Evolutionary conservation across 352 stramenopile genomes (phyloP).

Genomic region (Globisporangium recalcitrans): DNA sequence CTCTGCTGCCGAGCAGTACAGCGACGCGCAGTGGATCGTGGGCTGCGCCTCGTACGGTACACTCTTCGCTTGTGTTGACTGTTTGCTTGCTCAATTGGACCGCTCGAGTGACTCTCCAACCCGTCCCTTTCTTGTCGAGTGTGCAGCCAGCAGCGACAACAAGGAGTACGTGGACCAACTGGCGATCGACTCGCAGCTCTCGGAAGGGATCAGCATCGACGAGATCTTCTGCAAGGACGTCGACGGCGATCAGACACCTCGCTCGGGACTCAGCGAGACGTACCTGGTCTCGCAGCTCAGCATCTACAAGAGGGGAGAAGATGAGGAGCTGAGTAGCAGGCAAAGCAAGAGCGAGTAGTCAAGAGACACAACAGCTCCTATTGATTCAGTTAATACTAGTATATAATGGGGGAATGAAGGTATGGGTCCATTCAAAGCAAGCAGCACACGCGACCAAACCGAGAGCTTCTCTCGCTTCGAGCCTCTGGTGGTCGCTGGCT

Average conservation of each 20-base stretch:
- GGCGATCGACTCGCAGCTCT: constrained; percentile 72
- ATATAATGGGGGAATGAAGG: constrained; percentile 8
- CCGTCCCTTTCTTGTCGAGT: no score
- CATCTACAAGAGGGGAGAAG: constrained; percentile 6
- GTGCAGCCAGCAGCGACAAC: constrained; percentile 70
- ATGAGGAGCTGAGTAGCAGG: not conserved
- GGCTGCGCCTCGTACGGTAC: constrained; percentile 68
- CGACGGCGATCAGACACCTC: not conserved
- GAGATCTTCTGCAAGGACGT: constrained; percentile 46
- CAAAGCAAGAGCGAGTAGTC: not conserved
- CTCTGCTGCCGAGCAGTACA: constrained; percentile 41
- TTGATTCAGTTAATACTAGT: constrained; percentile 13
- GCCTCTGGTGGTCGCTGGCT: not conserved
- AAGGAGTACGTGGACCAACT: constrained; percentile 76
- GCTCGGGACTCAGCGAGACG: constrained; percentile 7
- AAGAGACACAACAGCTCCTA: not conserved
- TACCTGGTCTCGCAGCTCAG: constrained; percentile 15
- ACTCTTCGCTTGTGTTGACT: not conserved
- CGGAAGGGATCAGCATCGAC: constrained; percentile 50
- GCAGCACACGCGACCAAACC: not conserved
- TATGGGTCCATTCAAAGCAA: not conserved
- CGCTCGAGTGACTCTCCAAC: no score
- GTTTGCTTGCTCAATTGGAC: not conserved
- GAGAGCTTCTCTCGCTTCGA: not conserved
- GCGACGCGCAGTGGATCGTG: constrained; percentile 58